Percentiles rank a stretch among this genome's conserved stretches.
phyloP scores from a whole-genome alignment of 2,329 filamentous ascomycete species.

The Trichoderma pleuroti region DNA sequence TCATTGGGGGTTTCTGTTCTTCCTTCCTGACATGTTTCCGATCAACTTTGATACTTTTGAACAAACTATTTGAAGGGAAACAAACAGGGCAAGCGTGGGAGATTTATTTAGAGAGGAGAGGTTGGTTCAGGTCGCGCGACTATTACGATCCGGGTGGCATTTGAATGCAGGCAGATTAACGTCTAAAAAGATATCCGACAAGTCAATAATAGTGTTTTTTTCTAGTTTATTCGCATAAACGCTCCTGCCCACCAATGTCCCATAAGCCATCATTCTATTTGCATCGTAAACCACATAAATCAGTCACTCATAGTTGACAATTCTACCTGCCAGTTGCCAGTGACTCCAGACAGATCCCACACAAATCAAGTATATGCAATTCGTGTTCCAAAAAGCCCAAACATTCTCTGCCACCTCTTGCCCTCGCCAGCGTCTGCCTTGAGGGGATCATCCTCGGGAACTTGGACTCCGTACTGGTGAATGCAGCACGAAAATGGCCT shows the following conservation, averaged over 20 bases:
- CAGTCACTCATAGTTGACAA: neutral
- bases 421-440: slow-evolving; percentile 45
- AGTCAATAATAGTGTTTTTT: slow-evolving; percentile 3
- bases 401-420: slow-evolving; percentile 59
- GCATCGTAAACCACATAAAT: neutral
- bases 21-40: neutral
- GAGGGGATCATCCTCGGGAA: slow-evolving; percentile 37
- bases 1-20: neutral
- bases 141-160: neutral
- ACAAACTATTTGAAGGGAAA: neutral
- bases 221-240: neutral
- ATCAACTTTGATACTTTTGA: neutral
- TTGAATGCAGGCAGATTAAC: neutral
- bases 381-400: slow-evolving; percentile 62
- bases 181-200: neutral
- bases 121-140: neutral
- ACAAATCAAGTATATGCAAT: slow-evolving; percentile 36
- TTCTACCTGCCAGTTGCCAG: neutral
- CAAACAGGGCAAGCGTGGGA: neutral
- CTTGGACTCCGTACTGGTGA: slow-evolving; percentile 63
- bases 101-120: neutral
- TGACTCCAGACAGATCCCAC: neutral
- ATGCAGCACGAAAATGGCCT: slow-evolving; percentile 68
- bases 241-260: neutral
- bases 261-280: neutral